A percentile compares a stretch with the other conserved stretches of the same genome.
Evolutionary conservation across 2,329 filamentous ascomycete genomes (phyloP).

Genomic region (Beauveria rudraprayagi): DNA sequence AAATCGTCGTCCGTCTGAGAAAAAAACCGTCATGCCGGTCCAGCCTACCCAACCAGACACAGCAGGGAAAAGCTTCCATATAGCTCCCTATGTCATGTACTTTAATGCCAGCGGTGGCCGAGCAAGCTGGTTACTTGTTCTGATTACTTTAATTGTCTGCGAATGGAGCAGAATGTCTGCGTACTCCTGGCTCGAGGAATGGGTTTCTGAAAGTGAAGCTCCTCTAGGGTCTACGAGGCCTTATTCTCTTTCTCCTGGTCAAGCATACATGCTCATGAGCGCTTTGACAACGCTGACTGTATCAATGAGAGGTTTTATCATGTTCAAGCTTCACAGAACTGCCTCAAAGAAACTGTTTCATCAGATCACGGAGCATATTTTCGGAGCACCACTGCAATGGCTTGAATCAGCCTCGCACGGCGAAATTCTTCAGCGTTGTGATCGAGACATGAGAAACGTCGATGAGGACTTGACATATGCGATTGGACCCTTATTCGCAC

Average conservation of each 20-base stretch:
- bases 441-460: background rate
- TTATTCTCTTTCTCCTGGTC: background rate
- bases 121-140: conserved; percentile 32
- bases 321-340: conserved; percentile 37
- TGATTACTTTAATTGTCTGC: conserved; percentile 46
- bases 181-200: background rate
- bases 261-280: conserved; percentile 32
- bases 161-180: background rate
- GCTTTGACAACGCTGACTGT: conserved; percentile 40
- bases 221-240: background rate
- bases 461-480: background rate
- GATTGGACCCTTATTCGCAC: background rate
- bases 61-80: background rate
- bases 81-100: background rate
- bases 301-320: conserved; percentile 47
- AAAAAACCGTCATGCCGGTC: background rate
- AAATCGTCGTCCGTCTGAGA: background rate
- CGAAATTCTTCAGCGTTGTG: background rate
- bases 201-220: background rate
- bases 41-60: background rate
- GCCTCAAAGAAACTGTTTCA: background rate
- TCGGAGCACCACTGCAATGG: background rate
- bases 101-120: background rate
- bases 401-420: background rate
- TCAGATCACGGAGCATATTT: background rate